phyloP scores from a whole-genome alignment of 768 basidiomycete species.

The Leccinum variicolor region DNA sequence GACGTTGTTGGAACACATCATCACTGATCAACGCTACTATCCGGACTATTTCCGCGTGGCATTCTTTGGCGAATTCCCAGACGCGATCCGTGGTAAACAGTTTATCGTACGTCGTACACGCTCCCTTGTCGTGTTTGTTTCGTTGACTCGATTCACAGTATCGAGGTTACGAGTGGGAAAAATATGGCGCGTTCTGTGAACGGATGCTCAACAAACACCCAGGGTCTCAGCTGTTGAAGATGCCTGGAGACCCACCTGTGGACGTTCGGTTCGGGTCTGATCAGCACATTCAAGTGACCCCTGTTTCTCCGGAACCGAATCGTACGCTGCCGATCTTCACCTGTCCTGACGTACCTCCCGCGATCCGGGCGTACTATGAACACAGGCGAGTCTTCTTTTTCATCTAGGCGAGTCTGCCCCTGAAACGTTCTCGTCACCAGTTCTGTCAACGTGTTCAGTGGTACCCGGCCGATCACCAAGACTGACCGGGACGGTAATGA shows the following conservation, averaged over 20 bases:
- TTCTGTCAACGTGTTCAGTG: constrained; percentile 81
- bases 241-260: constrained; percentile 69
- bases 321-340: constrained; percentile 73
- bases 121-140: neutral
- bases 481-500: constrained; percentile 60
- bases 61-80: constrained; percentile 90
- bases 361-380: constrained; percentile 84
- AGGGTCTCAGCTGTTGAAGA: constrained; percentile 74
- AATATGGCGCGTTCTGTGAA: constrained; percentile 85
- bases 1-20: constrained; percentile 82
- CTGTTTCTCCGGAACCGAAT: constrained; percentile 84
- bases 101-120: constrained; percentile 65
- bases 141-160: constrained; percentile 47
- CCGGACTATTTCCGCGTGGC: constrained; percentile 92
- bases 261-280: constrained; percentile 77
- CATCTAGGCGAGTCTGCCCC: neutral
- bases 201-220: constrained; percentile 89
- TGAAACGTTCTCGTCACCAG: constrained; percentile 38
- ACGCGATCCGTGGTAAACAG: constrained; percentile 80
- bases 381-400: constrained; percentile 53
- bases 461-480: constrained; percentile 65
- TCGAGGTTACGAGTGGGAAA: constrained; percentile 95
- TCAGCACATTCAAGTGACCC: constrained; percentile 86
- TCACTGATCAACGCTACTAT: constrained; percentile 78
- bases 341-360: constrained; percentile 76